Percentiles rank a stretch among this genome's conserved stretches.
These are phyloP conservation scores for Rossbeevera mucosa DNA, from an alignment of 768 basidiomycete genomes.

Conservation along the genomic window DNA sequence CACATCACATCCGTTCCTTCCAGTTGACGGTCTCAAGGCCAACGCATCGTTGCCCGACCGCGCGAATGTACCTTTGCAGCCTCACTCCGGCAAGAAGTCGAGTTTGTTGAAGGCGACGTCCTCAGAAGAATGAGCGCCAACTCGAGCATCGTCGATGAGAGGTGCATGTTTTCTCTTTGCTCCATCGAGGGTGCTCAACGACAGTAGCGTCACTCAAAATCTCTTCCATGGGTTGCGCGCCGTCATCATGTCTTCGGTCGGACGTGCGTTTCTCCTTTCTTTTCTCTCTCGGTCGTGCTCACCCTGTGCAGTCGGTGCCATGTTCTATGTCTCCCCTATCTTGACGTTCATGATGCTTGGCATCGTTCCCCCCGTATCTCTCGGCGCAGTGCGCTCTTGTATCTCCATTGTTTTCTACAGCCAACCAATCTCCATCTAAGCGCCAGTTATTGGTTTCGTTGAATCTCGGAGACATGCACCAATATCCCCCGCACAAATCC, in stretches of 20 bases:
- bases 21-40: slow-evolving; percentile 37
- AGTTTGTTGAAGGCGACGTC: slow-evolving; percentile 93
- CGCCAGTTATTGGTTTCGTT: too few relatives aligned
- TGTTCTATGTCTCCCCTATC: slow-evolving; percentile 45
- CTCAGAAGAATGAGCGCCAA: slow-evolving; percentile 88
- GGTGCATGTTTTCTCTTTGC: slow-evolving; percentile 38
- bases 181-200: not conserved
- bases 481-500: too few relatives aligned
- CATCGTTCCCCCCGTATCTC: slow-evolving; percentile 83
- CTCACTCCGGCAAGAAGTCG: slow-evolving; percentile 85
- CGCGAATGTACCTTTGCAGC: slow-evolving; percentile 80
- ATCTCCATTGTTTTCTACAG: not conserved
- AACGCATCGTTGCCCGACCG: slow-evolving; percentile 85
- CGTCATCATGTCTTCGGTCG: slow-evolving; percentile 89
- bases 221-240: slow-evolving; percentile 79
- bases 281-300: not conserved
- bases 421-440: too few relatives aligned
- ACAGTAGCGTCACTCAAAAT: slow-evolving; percentile 59
- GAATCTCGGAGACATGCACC: too few relatives aligned
- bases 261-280: slow-evolving; percentile 51
- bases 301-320: not conserved
- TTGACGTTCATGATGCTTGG: slow-evolving; percentile 90
- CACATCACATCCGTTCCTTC: not conserved
- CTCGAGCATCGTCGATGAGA: slow-evolving; percentile 91
- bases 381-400: slow-evolving; percentile 60